Evolutionary conservation across 495 filamentous ascomycete species (phyloP), one percentile per base, ranked within the genome.

Genomic region (Aspergillus saccharolyticus): DNA sequence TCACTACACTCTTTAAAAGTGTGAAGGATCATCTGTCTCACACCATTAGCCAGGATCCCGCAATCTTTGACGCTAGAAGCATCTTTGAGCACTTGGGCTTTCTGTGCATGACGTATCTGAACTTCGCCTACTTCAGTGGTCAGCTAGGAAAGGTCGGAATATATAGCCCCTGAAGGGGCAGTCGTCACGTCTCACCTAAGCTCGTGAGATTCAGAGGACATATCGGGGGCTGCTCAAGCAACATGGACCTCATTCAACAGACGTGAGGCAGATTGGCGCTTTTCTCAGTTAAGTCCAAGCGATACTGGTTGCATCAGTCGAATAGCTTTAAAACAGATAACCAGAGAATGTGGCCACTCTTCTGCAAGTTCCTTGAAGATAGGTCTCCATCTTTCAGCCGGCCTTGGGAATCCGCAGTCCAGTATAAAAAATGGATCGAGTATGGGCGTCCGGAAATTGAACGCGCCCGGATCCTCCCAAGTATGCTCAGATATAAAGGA

Each of bases 81-180:
- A 10, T 57, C 43, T 28, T 33, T 25, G 22, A 52, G 44, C 16
- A 60, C 16, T n/a, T 63, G 33, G 68, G 72, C 19, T 59, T 66
- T 12, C 44, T 68, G 30, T 75, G 72, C 51, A 53, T 73, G 39
- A 72, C 70, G 0, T 76, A 74, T 53, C 65, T 76, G 17, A 58
- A 67, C 47, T 72, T 72, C 53, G 62, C 53, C 47, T 62, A 72
- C 55, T 74, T 74, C 54, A 65, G 67, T 24, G 52, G 54, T 28
- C 46, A 67, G 46, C 10, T 65, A 58, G 42, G 49, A 5, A 59
- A 52, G 44, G 20, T 45, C n/a, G n/a, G n/a, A n/a, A n/a, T n/a
- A n/a, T n/a, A n/a, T n/a, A n/a, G n/a, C n/a, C 33, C 33, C 10
- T 5, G 33, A 39, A 39, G 12, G 10, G 33, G 7, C 33, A 12